Conservation (phyloP, 805 yeast species). For the Ogataea neopini region DNA sequence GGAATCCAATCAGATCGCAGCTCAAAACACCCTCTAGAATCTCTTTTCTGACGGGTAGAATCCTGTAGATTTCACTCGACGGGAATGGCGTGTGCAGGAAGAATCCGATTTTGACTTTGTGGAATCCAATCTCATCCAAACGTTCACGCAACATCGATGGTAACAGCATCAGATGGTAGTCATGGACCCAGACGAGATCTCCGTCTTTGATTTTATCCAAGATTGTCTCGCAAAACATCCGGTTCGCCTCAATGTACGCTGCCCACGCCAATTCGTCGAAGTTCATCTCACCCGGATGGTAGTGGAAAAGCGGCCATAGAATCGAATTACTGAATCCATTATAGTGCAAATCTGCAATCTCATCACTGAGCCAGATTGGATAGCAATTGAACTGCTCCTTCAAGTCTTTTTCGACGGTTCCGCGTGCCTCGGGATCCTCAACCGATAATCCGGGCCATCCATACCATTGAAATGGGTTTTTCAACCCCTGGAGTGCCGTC, state of each 20-base stretch:
- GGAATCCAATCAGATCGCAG: conserved; percentile 95
- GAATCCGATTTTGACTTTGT: conserved; percentile 80
- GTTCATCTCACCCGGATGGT: conserved; percentile 98
- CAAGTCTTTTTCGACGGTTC: conserved; percentile 66
- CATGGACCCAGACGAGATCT: conserved; percentile 97
- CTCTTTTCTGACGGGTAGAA: conserved; percentile 92
- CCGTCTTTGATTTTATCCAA: conserved; percentile 70
- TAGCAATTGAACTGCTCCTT: conserved; percentile 80
- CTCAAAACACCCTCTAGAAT: conserved; percentile 88
- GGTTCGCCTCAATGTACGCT: conserved; percentile 92
- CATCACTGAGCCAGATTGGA: conserved; percentile 86
- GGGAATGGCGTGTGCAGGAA: conserved; percentile 98
- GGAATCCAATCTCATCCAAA: conserved; percentile 44
- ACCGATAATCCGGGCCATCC: conserved; percentile 98
- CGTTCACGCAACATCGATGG: conserved; percentile 82
- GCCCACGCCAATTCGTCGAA: conserved; percentile 98
- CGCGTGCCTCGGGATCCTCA: conserved; percentile 68
- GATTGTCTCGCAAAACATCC: conserved; percentile 74
- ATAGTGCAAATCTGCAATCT: conserved; percentile 92
- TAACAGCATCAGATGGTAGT: conserved; percentile 92
- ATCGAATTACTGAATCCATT: conserved; percentile 95
- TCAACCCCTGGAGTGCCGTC: conserved; percentile 90
- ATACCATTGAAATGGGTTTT: conserved; percentile 91
- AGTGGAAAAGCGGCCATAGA: conserved; percentile 97
- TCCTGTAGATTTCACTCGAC: conserved; percentile 91